These are phyloP conservation scores for Rhodotorula babjevae DNA, from an alignment of 768 basidiomycete genomes.

Conservation along the genomic window DNA sequence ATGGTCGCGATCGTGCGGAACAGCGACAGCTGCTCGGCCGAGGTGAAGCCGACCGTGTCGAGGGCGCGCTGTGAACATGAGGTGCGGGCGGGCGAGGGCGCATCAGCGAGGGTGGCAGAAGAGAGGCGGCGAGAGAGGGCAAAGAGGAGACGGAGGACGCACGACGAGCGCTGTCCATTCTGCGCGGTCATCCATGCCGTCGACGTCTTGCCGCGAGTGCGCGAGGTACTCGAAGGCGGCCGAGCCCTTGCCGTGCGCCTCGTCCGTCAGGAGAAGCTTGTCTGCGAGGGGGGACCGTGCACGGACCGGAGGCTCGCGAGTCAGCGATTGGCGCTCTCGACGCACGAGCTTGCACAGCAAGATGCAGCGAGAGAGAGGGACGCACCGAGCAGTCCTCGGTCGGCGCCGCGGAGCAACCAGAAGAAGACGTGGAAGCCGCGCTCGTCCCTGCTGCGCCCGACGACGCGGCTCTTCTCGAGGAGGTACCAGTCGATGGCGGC, in stretches of 20 bases:
- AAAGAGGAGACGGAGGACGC: constrained; percentile 29
- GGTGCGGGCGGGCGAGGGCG: constrained; percentile 4
- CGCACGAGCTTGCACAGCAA: background rate
- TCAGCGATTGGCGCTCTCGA: too few relatives aligned
- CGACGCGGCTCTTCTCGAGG: constrained; percentile 93
- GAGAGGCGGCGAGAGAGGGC: background rate
- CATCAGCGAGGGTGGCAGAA: constrained; percentile 15
- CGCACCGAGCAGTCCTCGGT: constrained; percentile 61
- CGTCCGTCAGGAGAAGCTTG: constrained; percentile 33
- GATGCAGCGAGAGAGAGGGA: background rate
- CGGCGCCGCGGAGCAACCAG: constrained; percentile 76
- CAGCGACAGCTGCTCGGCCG: constrained; percentile 78
- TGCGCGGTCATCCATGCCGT: constrained; percentile 84
- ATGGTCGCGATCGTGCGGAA: constrained; percentile 92
- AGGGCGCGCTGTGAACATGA: constrained; percentile 85
- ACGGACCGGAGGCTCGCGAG: background rate
- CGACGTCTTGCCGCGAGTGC: constrained; percentile 82
- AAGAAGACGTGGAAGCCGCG: constrained; percentile 97
- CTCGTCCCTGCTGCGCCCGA: constrained; percentile 78
- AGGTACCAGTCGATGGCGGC: constrained; percentile 99
- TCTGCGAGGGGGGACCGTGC: constrained; percentile 9
- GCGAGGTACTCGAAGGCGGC: constrained; percentile 81
- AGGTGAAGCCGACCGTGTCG: constrained; percentile 80
- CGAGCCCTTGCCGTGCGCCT: constrained; percentile 53
- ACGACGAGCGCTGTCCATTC: constrained; percentile 82